Conservation (phyloP, 148 eudicot species). For the Chenopodium suecicum region DNA sequence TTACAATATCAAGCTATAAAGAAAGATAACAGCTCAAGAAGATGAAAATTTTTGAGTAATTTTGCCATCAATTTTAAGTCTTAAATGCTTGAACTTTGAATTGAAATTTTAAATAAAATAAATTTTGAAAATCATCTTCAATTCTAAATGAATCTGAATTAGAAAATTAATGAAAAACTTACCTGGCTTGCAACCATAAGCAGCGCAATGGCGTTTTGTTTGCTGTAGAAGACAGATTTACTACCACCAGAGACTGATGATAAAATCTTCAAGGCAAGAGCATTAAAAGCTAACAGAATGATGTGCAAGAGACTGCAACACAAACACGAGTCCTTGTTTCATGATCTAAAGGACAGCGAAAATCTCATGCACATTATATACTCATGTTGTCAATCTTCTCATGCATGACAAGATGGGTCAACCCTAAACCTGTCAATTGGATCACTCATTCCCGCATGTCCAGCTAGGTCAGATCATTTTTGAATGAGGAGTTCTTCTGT, state of each 20-base stretch:
- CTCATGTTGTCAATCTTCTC: not conserved
- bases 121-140: not conserved
- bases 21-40: not conserved
- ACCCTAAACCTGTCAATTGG: too few relatives aligned
- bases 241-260: conserved; percentile 65
- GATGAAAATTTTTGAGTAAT: not conserved
- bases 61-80: not conserved
- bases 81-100: not conserved
- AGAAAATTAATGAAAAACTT: not conserved
- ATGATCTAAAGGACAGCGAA: not conserved
- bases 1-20: not conserved
- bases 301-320: conserved; percentile 70
- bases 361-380: not conserved
- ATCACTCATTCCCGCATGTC: not conserved
- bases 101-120: too few relatives aligned
- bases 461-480: too few relatives aligned
- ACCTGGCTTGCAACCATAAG: conserved; percentile 93
- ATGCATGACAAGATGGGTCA: not conserved
- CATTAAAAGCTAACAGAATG: conserved; percentile 68
- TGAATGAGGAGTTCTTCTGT: too few relatives aligned
- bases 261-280: conserved; percentile 52
- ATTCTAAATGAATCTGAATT: not conserved
- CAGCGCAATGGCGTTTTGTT: conserved; percentile 70
- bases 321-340: conserved; percentile 2
- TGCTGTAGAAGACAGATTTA: conserved; percentile 60